Percentiles rank a stretch among this genome's conserved stretches.
phyloP scores from a whole-genome alignment of 345 rosid genomes.

The Gossypium arboreum region DNA sequence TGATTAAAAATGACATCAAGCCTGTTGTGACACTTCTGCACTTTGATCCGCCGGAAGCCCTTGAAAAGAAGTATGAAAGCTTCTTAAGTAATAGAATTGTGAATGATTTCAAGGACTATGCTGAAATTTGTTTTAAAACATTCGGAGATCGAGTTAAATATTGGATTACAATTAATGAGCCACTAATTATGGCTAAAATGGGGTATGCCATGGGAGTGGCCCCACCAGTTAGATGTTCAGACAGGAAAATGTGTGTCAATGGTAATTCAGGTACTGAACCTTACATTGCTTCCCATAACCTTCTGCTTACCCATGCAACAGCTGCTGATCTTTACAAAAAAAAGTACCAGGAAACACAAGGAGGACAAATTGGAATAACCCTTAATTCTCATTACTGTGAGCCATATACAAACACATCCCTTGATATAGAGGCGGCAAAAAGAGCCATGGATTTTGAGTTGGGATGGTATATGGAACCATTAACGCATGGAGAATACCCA shows the following conservation, averaged over 20 bases:
- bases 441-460: conserved; percentile 38
- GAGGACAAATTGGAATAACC: conserved; percentile 40
- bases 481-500: conserved; percentile 43
- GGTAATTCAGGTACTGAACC: conserved; percentile 44
- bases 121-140: conserved; percentile 35
- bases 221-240: conserved; percentile 35
- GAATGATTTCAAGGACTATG: conserved; percentile 48
- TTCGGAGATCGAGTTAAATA: conserved; percentile 47
- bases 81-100: conserved; percentile 29
- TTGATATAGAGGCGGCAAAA: conserved; percentile 27
- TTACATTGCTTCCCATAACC: conserved; percentile 32
- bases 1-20: conserved; percentile 30
- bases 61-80: conserved; percentile 39
- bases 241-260: not conserved
- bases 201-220: conserved; percentile 23
- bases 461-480: conserved; percentile 50
- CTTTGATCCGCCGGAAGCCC: conserved; percentile 38
- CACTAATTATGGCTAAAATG: conserved; percentile 22
- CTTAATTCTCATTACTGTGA: conserved; percentile 28
- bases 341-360: conserved; percentile 31
- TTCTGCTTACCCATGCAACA: conserved; percentile 44
- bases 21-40: conserved; percentile 42
- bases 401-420: conserved; percentile 33
- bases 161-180: conserved; percentile 50
- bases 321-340: conserved; percentile 39